Base-by-base conservation (phyloP, 192 early-diverging fungal genomes). In the Phycomyces nitens region DNA sequence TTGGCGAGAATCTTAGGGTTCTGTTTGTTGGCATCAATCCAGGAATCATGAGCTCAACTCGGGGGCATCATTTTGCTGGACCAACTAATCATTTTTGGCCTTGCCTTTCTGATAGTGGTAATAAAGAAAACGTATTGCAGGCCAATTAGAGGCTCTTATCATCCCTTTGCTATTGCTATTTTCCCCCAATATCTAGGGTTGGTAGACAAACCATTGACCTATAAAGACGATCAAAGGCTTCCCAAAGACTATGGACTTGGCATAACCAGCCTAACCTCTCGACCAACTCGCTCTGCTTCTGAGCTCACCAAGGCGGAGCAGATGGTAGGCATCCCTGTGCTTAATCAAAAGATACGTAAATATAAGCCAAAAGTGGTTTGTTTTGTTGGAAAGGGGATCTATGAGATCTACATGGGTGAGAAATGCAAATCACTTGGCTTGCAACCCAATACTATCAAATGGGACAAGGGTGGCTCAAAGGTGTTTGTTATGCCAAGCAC, bases 11-110 rank as follows among this genome's bases (percentile, higher is more conserved):
- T 53, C 62, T 85, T 15, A 71, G 73, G 16, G 79, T 91, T 1
- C 58, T 91, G n/a, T 91, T 89, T 65, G 79, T 89, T 10, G 89
- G 89, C 0, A 87, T 91, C 66, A 91, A 91, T 65, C 88, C 86
- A 9, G 89, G 89, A 15, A 65, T 85, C 11, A 65, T 73, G 7
- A 87, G 84, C 58, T 80, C 84, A 18, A 60, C 71, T 18, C 71
- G 69, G 50, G 80, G 82, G 10, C 83, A 85, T 52, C 89, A 91
- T 61, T 91, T 87, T 77, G 81, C 87, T 15, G 82, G 83, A 54
- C 85, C 85, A 5, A 81, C 77, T 9, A 91, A 91, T 64, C 87
- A 82, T 57, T 89, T 91, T 75, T 91, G 88, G 86, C 78, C 79
- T 7, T 88, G 89, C 23, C 65, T 91, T 40, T 83, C 69, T 21